Evolutionary conservation across 371 early-diverging fungal genomes (phyloP).

Genomic region (Rhizopus microsporus): DNA sequence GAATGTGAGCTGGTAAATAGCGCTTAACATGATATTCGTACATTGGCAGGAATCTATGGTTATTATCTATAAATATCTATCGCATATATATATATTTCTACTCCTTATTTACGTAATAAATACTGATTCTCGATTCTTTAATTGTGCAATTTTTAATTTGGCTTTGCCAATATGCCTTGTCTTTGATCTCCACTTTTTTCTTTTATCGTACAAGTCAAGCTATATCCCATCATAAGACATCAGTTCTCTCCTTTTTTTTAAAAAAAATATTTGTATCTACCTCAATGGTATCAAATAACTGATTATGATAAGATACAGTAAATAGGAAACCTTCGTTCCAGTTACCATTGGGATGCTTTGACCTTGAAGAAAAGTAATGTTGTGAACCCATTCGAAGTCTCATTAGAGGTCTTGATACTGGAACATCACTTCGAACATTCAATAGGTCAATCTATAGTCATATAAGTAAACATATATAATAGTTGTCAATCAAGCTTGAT

Average conservation of each 20-base stretch:
- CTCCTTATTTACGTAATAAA: constrained; percentile 44
- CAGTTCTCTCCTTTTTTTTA: background rate
- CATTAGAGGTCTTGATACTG: constrained; percentile 40
- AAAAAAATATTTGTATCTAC: constrained; percentile 9
- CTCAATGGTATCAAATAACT: constrained; percentile 51
- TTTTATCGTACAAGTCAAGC: constrained; percentile 47
- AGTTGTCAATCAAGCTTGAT: background rate
- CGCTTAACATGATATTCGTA: constrained; percentile 50
- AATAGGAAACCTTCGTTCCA: constrained; percentile 54
- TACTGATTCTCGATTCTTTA: constrained; percentile 41
- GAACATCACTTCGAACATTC: constrained; percentile 41
- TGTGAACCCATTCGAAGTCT: constrained; percentile 48
- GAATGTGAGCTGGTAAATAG: constrained; percentile 47
- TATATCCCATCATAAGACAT: background rate
- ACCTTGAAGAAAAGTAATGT: constrained; percentile 41
- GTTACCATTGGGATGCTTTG: constrained; percentile 37
- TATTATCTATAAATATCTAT: background rate
- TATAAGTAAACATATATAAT: background rate
- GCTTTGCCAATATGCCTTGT: constrained; percentile 48
- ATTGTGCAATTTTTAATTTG: constrained; percentile 39
- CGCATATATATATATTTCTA: background rate
- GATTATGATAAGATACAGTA: constrained; percentile 44
- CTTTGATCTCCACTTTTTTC: constrained; percentile 35
- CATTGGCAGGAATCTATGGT: constrained; percentile 47
- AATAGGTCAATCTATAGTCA: constrained; percentile 42